Evolutionary conservation across 1,139 yeast genomes (phyloP).

Genomic region (Hansenula lynferdii): DNA sequence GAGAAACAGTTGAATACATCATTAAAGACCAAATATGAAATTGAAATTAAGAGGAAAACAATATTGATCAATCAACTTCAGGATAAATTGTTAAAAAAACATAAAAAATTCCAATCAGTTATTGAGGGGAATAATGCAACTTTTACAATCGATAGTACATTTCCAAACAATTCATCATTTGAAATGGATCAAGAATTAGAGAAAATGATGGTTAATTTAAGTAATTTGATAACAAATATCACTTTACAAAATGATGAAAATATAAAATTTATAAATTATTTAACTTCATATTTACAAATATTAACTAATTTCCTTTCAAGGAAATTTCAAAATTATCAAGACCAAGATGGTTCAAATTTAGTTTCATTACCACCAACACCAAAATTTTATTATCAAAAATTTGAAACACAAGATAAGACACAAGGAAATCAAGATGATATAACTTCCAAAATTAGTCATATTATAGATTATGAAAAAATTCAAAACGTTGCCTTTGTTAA

Average conservation of each 20-base stretch:
- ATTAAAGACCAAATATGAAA: slow-evolving; percentile 34
- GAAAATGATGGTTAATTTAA: slow-evolving; percentile 33
- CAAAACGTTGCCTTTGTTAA: slow-evolving; percentile 7
- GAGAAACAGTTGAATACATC: slow-evolving; percentile 29
- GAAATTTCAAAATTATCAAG: not conserved
- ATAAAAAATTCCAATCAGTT: slow-evolving; percentile 7
- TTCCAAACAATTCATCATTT: not conserved
- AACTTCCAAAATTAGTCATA: slow-evolving; percentile 6
- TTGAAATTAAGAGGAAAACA: slow-evolving; percentile 37
- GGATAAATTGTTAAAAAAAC: slow-evolving; percentile 33
- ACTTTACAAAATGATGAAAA: slow-evolving; percentile 37
- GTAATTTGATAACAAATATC: slow-evolving; percentile 36
- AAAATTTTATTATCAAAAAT: slow-evolving; percentile 9
- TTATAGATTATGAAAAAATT: slow-evolving; percentile 21
- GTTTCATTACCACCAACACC: slow-evolving; percentile 11
- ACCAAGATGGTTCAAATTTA: not conserved
- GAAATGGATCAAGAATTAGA: slow-evolving; percentile 33
- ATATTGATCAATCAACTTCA: slow-evolving; percentile 35
- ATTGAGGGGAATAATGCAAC: slow-evolving; percentile 2
- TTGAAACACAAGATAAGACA: not conserved
- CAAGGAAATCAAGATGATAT: slow-evolving; percentile 3
- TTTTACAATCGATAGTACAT: not conserved
- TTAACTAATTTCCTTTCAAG: slow-evolving; percentile 3
- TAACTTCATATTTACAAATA: slow-evolving; percentile 27
- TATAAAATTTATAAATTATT: slow-evolving; percentile 29